Evolutionary conservation across 257 asterid genomes (phyloP), one percentile per base, ranked within the genome.

Genomic region (Paulownia fortunei): DNA sequence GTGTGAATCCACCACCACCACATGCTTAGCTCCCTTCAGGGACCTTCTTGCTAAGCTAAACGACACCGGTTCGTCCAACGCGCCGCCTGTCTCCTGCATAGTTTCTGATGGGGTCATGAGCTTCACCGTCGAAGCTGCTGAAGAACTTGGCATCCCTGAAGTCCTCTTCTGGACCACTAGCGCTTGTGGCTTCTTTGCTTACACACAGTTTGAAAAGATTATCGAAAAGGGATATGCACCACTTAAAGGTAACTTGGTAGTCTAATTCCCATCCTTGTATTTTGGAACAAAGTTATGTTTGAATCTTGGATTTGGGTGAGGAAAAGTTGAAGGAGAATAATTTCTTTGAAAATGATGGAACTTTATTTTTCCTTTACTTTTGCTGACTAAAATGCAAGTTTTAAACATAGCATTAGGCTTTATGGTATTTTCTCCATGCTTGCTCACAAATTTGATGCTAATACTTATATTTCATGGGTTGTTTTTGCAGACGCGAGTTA

Each of bases 401-500:
- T n/a, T n/a, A n/a, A n/a, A n/a, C n/a, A n/a, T n/a, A n/a, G n/a
- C n/a, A n/a, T n/a, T n/a, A n/a, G 46, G 9, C 0, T 24, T 19
- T 56, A n/a, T 9, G 3, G 0, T 16, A 32, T 8, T 6, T 62
- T 4, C 19, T 13, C 11, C 5, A 23, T 4, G 9, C 10, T n/a
- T 7, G n/a, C 3, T 34, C 4, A 6, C 67, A 30, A 34, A 9
- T 34, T 27, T 9, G 18, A 3, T 3, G 18, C 36, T 19, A 8
- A 23, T 10, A 41, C 41, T 23, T 6, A 7, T 19, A 5, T 18
- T 59, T n/a, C 18, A 55, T 67, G 21, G 21, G 12, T n/a, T 11
- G 3, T 4, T 3, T 4, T 18, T 72, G 62, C 80, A 88, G 92
- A 88, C 74, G 74, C 27, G 5, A 80, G 63, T 37, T 84, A 64